Evolutionary conservation across 2,329 filamentous ascomycete genomes (phyloP), one percentile per base, ranked within the genome.

Genomic region (Trichophaea hybrida): DNA sequence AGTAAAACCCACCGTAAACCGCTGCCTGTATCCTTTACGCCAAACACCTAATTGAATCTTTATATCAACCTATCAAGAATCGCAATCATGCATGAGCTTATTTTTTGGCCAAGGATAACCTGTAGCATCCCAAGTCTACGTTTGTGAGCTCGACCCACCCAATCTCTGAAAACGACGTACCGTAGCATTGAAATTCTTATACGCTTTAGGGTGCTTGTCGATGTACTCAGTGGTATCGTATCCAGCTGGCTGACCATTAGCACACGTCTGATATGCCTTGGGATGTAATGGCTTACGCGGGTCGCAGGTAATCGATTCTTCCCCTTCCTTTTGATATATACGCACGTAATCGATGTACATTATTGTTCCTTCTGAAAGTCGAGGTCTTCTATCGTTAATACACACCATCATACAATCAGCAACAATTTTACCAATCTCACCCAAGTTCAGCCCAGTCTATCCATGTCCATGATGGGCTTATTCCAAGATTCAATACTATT

Each of bases 61-160:
- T 34, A 33, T 17, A 35, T 10, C 50, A 24, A 24, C 24, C 24
- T 24, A 24, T 24, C 24, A 24, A 24, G n/a, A 57, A 7, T 57
- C 31, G 44, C 82, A 85, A 35, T 71, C 76, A 69, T 84, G 68
- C 70, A 85, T 78, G 58, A 81, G 75, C 1, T 75, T 75, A 66
- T 85, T 85, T 69, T 76, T 76, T 5, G 82, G 82, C 79, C 80
- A 83, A 1, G 71, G 66, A 64, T 80, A 83, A 6, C 74, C 74
- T 15, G 80, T 78, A 55, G 72, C 69, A 35, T 69, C 61, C 77
- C 75, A 63, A 37, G 60, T 24, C n/a, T 71, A 54, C 13, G 31
- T 17, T 51, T 49, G 37, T 60, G 38, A 43, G 38, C 38, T 15
- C n/a, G 4, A 31, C 34, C 52, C 10, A 31, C 15, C 17, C 6